Percentiles rank a stretch among this genome's conserved stretches.
Conservation (phyloP, 805 yeast genomes). For the Yarrowia sp. region DNA sequence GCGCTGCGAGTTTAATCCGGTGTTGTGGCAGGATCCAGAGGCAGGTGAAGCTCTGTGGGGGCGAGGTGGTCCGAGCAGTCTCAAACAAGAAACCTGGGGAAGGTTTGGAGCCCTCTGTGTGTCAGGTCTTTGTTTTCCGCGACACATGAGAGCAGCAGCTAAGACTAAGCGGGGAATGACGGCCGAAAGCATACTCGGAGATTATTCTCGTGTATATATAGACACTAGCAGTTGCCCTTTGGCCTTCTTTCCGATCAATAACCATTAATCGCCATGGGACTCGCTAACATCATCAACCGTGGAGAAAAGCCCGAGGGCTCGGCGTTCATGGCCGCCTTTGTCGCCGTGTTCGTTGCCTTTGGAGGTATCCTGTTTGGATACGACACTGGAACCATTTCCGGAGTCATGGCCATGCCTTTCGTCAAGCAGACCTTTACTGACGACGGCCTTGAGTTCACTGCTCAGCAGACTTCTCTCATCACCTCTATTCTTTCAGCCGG, state of each 20-base stretch:
- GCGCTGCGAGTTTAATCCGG: background rate
- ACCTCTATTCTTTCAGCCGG: conserved; percentile 85
- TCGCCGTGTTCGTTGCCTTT: conserved; percentile 84
- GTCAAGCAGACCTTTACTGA: conserved; percentile 64
- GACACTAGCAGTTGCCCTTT: background rate
- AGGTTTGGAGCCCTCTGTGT: conserved; percentile 1
- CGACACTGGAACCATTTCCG: conserved; percentile 87
- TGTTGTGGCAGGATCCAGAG: background rate
- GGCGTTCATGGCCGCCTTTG: conserved; percentile 68
- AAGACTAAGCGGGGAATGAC: conserved; percentile 6
- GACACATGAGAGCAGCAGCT: conserved; percentile 18
- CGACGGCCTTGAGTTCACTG: conserved; percentile 55
- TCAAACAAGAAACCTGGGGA: conserved; percentile 16
- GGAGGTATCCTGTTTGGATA: conserved; percentile 92
- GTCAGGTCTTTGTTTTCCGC: background rate
- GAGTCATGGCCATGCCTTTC: conserved; percentile 75
- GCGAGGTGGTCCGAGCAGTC: background rate
- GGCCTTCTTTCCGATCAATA: background rate
- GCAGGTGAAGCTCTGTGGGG: background rate
- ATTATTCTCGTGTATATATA: conserved; percentile 8
- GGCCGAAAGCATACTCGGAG: background rate
- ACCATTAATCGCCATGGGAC: conserved; percentile 8
- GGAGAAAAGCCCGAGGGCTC: conserved; percentile 50
- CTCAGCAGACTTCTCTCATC: conserved; percentile 70
- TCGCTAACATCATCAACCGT: conserved; percentile 35